phyloP scores from a whole-genome alignment of 768 basidiomycete genomes.

The Lyophyllum atratum region DNA sequence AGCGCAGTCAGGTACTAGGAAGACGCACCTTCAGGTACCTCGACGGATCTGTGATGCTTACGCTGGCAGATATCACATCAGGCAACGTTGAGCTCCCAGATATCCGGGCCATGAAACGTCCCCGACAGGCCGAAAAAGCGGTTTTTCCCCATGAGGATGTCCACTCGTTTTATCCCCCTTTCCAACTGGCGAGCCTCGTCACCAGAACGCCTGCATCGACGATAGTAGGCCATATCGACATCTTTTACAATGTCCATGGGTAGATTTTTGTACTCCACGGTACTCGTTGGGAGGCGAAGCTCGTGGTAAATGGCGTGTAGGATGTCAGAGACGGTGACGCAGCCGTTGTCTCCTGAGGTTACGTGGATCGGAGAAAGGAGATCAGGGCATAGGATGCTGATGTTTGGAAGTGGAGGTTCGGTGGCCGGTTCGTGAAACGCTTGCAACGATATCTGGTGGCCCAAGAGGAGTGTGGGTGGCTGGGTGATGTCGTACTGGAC shows the following conservation, averaged over 20 bases:
- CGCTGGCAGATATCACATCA: constrained; percentile 5
- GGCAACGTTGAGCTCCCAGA: constrained; percentile 46
- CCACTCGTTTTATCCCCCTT: constrained; percentile 58
- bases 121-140: constrained; percentile 52
- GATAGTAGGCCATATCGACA: constrained; percentile 49
- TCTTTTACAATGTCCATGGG: constrained; percentile 31
- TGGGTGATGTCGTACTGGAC: constrained; percentile 39
- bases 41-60: background rate
- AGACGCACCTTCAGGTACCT: background rate
- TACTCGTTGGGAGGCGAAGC: constrained; percentile 47
- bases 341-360: constrained; percentile 27
- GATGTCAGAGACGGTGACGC: constrained; percentile 51
- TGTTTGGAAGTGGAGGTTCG: constrained; percentile 35
- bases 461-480: constrained; percentile 29
- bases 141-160: constrained; percentile 49
- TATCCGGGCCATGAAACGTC: constrained; percentile 38
- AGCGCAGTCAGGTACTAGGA: background rate
- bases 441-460: constrained; percentile 23
- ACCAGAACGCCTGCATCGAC: constrained; percentile 36
- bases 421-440: constrained; percentile 46
- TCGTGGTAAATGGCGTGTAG: constrained; percentile 45
- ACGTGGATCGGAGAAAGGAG: constrained; percentile 37
- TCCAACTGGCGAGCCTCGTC: constrained; percentile 34
- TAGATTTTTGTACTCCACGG: constrained; percentile 43
- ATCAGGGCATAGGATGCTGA: constrained; percentile 36